Evolutionary conservation across 805 yeast genomes (phyloP), one percentile per base, ranked within the genome.

Genomic region (Henningerozyma blattae): DNA sequence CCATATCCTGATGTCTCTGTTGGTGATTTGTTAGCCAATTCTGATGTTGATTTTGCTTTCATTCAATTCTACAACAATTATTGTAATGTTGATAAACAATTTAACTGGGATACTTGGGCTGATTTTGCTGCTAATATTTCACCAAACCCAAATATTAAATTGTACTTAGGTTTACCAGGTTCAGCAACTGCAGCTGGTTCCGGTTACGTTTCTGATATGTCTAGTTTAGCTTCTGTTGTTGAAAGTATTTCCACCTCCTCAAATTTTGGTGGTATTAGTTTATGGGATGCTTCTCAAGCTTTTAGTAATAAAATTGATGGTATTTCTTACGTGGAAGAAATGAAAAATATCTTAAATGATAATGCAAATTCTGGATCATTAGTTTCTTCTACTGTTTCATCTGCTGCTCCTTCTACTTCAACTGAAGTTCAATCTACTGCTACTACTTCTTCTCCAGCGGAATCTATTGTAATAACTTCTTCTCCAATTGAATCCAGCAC

Each of bases 251-350:
- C 85, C 13, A 64, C 78, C 8, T 73, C 72, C 42, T 71, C 71
- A 15, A 67, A 68, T 46, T 81, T 86, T 51, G 95, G 94, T 34
- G 97, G 97, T 42, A 68, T 87, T 48, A 73, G 79, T 68, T 61
- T 86, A 40, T 87, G 97, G 96, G 94, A 85, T 57, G 94, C 94
- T 12, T 75, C 86, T 28, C 80, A 78, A 48, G 87, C 76, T 28
- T 56, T 64, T 38, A 66, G 71, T 42, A 62, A 66, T 34, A 47
- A 52, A 31, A 62, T 64, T 25, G 62, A 62, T 38, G 77, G 70
- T 25, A 47, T 42, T 18, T 41, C 65, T 12, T 70, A 66, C 40
- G 67, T 66, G 12, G 32, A 30, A 3, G 15, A 28, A 9, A 17
- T 33, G 8, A 33, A 33, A 15, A 30, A 33, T 15, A 10, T 33